A percentile compares a stretch with the other conserved stretches of the same genome.
Conservation (phyloP, 2,329 filamentous ascomycete species). For the Aspergillus aculeatus region DNA sequence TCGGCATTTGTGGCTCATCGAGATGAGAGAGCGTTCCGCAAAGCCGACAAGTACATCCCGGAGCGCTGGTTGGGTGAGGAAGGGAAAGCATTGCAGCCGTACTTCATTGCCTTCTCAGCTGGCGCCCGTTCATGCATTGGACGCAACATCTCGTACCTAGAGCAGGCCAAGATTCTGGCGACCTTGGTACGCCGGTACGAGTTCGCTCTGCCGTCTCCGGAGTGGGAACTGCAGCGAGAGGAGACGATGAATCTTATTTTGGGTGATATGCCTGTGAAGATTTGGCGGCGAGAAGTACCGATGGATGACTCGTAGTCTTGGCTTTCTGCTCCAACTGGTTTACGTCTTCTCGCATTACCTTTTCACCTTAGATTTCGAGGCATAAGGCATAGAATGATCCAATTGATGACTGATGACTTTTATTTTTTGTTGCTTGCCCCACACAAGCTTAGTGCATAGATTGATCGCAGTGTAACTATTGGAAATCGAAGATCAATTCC, state of each 20-base stretch:
- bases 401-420: background rate
- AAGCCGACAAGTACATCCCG: constrained; percentile 41
- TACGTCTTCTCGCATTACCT: background rate
- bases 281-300: constrained; percentile 25
- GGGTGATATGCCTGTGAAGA: constrained; percentile 34
- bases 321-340: constrained; percentile 6
- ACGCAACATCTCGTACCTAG: constrained; percentile 46
- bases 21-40: constrained; percentile 39
- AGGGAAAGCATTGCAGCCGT: constrained; percentile 39
- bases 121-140: constrained; percentile 45
- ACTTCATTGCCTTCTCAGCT: constrained; percentile 43
- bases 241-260: constrained; percentile 34
- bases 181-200: constrained; percentile 32
- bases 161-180: constrained; percentile 53
- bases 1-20: constrained; percentile 41
- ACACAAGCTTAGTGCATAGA: too few relatives aligned
- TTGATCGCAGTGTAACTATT: too few relatives aligned
- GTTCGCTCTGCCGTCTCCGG: constrained; percentile 27
- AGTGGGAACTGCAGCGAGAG: constrained; percentile 27
- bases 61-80: constrained; percentile 46
- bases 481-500: too few relatives aligned
- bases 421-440: too few relatives aligned
- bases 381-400: background rate
- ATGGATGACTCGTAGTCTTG: background rate
- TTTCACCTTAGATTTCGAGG: background rate